Evolutionary conservation across 495 filamentous ascomycete species (phyloP), one percentile per base, ranked within the genome.

Genomic region (Aspergillus ostianus): DNA sequence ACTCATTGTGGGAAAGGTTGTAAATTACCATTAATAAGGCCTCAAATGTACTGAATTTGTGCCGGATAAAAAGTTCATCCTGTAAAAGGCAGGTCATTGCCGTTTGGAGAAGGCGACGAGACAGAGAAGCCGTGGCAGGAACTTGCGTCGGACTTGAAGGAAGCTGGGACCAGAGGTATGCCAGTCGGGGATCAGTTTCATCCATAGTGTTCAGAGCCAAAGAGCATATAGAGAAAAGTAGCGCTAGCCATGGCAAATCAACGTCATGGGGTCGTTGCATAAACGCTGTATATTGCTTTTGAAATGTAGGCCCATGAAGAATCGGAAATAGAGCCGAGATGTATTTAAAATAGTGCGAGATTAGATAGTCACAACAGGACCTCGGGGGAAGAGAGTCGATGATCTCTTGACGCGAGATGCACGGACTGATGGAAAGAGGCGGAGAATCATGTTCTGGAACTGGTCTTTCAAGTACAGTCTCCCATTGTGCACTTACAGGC

Each of bases 231-330:
- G 62, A 55, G 51, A 62, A 64, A 9, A 67, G 56, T 15, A 67
- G 56, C 7, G 65, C 65, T 32, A 67, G 50, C 62, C 62, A 67
- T 15, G 65, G 27, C 4, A 67, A 44, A 12, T 62, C 57, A 0
- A 60, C 45, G 10, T 57, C 51, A 23, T 17, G 44, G n/a, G 56
- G 56, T 7, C 17, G 26, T 50, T 53, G 30, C 51, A 51, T 52
- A 46, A 67, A 67, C 0, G 53, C 27, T 7, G 41, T 47, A 49
- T 67, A 67, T 23, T 67, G 59, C 21, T 54, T 57, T 52, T 63
- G 60, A 36, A 68, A 68, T 1, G 60, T 68, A 51, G 66, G 66
- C 6, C 66, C 63, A 58, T 68, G 66, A 6, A 68, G 66, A 19
- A 68, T 65, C n/a, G 30, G 66, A 21, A 68, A 68, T 12, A 65